Evolutionary conservation across 2,329 filamentous ascomycete genomes (phyloP).

Genomic region (Truncatella angustata): DNA sequence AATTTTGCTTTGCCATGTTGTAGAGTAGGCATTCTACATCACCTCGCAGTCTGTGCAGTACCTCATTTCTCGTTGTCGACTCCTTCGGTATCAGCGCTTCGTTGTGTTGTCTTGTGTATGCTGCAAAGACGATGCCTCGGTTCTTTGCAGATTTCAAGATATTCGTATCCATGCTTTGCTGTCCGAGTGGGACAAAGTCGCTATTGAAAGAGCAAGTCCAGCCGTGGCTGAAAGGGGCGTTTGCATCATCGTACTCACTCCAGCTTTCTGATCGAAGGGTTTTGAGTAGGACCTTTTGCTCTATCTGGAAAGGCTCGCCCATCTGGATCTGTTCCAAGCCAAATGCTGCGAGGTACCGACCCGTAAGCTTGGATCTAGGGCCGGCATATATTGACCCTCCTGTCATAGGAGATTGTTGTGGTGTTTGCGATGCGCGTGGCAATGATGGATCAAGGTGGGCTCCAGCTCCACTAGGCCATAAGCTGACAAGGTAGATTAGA

Average conservation of each 20-base stretch:
- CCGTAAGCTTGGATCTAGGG: slow-evolving; percentile 33
- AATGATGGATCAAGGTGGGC: slow-evolving; percentile 14
- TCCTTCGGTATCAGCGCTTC: slow-evolving; percentile 20
- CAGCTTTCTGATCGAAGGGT: slow-evolving; percentile 49
- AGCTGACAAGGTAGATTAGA: slow-evolving; percentile 56
- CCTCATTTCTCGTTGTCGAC: not conserved
- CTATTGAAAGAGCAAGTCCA: slow-evolving; percentile 55
- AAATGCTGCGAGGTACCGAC: slow-evolving; percentile 54
- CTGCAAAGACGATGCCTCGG: slow-evolving; percentile 55
- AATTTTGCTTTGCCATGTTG: not conserved
- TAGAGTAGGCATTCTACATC: not conserved
- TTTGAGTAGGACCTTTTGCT: slow-evolving; percentile 45
- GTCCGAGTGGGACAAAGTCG: slow-evolving; percentile 26
- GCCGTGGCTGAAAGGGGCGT: slow-evolving; percentile 47
- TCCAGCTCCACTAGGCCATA: slow-evolving; percentile 45
- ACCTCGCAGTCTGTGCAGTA: not conserved
- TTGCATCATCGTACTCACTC: slow-evolving; percentile 48
- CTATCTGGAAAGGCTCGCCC: slow-evolving; percentile 51
- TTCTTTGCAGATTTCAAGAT: slow-evolving; percentile 30
- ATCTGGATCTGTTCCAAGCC: slow-evolving; percentile 50
- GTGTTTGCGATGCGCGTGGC: slow-evolving; percentile 13
- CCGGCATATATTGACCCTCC: slow-evolving; percentile 13
- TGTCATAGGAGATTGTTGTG: slow-evolving; percentile 10
- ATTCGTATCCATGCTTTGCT: not conserved
- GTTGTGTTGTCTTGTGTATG: slow-evolving; percentile 47